Conservation (phyloP, 1,284 basidiomycete species). For the Pseudozyma sp. region DNA sequence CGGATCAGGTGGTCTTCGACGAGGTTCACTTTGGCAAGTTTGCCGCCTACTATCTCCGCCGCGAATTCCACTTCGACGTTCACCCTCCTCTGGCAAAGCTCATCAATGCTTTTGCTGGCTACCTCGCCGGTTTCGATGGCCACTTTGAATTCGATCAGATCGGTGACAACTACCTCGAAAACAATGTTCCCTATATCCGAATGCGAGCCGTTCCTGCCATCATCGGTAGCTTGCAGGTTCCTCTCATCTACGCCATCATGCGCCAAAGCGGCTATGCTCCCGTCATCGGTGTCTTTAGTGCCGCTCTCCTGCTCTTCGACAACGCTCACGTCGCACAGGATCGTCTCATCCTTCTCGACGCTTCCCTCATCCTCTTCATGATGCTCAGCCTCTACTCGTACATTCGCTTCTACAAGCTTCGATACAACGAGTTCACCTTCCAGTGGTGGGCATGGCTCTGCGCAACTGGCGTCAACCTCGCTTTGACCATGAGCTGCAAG, state of each 20-base stretch:
- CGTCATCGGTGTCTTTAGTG: conserved; percentile 87
- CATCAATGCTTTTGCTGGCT: conserved; percentile 82
- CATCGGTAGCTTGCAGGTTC: conserved; percentile 87
- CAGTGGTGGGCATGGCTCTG: conserved; percentile 94
- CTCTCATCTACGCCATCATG: conserved; percentile 95
- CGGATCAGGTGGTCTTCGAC: conserved; percentile 67
- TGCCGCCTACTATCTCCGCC: conserved; percentile 65
- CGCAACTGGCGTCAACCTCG: conserved; percentile 90
- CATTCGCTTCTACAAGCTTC: conserved; percentile 92
- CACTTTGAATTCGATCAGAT: conserved; percentile 93
- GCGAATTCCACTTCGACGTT: conserved; percentile 95
- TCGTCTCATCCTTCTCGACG: conserved; percentile 94
- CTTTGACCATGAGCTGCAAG: conserved; percentile 96
- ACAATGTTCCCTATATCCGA: conserved; percentile 91
- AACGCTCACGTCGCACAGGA: conserved; percentile 96
- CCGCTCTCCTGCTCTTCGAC: conserved; percentile 88
- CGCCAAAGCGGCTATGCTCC: conserved; percentile 95
- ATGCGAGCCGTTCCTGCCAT: conserved; percentile 92
- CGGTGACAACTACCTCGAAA: conserved; percentile 87
- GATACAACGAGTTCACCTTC: conserved; percentile 74
- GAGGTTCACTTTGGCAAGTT: conserved; percentile 69
- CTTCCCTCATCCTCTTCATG: conserved; percentile 95
- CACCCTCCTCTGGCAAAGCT: conserved; percentile 80
- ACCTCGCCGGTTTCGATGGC: conserved; percentile 96
- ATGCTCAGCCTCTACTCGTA: conserved; percentile 93